These are phyloP conservation scores for Yarrowia divulgata DNA, from an alignment of 805 yeast species.

Conservation along the genomic window DNA sequence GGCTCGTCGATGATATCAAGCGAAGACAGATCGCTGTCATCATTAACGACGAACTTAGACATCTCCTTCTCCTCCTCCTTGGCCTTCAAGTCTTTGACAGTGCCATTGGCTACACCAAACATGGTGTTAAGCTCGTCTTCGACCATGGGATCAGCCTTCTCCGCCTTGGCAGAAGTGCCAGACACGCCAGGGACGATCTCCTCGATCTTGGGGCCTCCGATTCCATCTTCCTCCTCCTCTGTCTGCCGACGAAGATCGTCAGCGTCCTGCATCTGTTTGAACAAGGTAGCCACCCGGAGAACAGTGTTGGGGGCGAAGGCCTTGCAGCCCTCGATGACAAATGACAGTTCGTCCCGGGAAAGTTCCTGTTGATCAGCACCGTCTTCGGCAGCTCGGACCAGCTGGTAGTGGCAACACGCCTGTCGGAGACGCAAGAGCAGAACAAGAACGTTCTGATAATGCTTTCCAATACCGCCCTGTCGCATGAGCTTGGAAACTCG, in stretches of 20 bases:
- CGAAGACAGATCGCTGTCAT: constrained; percentile 19
- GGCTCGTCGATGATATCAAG: constrained; percentile 21
- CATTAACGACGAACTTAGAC: constrained; percentile 2
- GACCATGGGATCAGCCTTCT: background rate
- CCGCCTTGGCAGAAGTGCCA: background rate
- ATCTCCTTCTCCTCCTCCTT: constrained; percentile 7
- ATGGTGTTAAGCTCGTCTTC: background rate
- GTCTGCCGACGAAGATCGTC: constrained; percentile 25
- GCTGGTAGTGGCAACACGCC: constrained; percentile 49
- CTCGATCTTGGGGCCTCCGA: background rate
- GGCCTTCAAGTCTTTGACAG: background rate
- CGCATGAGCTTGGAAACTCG: constrained; percentile 48
- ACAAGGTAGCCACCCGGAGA: constrained; percentile 24
- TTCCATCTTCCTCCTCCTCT: background rate
- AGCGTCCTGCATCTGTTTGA: constrained; percentile 35
- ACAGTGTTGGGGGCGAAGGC: constrained; percentile 18
- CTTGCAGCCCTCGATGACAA: constrained; percentile 24
- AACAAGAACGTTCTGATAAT: constrained; percentile 48
- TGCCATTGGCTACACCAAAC: background rate
- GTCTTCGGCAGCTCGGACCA: constrained; percentile 16
- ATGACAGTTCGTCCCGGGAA: constrained; percentile 6
- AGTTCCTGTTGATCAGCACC: constrained; percentile 4
- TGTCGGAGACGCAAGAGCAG: constrained; percentile 53
- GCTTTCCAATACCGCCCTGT: constrained; percentile 39
- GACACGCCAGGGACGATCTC: background rate